Conservation (phyloP, 2,329 filamentous ascomycete genomes). For the Esteya vermicola region DNA sequence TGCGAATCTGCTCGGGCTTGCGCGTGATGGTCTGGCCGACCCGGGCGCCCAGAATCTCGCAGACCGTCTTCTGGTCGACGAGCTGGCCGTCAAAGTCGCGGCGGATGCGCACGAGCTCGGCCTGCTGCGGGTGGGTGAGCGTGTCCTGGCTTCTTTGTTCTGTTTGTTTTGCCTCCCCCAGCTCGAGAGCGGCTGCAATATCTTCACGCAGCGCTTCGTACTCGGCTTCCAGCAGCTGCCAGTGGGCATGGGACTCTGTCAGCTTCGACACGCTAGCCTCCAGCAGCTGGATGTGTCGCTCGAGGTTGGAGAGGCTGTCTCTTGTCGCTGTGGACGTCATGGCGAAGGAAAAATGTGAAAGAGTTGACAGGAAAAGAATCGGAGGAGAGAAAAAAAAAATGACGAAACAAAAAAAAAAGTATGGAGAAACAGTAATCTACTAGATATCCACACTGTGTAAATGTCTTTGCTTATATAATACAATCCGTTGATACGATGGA, state of each 20-base stretch:
- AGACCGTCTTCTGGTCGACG: slow-evolving; percentile 41
- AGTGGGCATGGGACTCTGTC: slow-evolving; percentile 64
- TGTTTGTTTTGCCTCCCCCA: not conserved
- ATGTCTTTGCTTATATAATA: too few relatives aligned
- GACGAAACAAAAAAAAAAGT: too few relatives aligned
- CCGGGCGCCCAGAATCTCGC: slow-evolving; percentile 29
- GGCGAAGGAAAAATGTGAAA: not conserved
- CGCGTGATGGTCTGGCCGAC: slow-evolving; percentile 23
- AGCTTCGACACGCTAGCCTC: slow-evolving; percentile 65
- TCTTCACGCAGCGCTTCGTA: slow-evolving; percentile 84
- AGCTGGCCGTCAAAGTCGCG: slow-evolving; percentile 47
- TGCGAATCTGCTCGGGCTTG: slow-evolving; percentile 47
- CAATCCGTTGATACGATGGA: too few relatives aligned
- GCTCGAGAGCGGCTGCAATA: slow-evolving; percentile 24
- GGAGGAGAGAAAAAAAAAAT: too few relatives aligned
- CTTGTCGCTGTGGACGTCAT: slow-evolving; percentile 15
- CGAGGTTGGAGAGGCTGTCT: slow-evolving; percentile 51
- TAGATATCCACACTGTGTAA: too few relatives aligned
- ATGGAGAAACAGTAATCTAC: too few relatives aligned
- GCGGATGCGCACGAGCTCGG: slow-evolving; percentile 44
- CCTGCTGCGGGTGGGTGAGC: slow-evolving; percentile 21
- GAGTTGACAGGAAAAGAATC: too few relatives aligned
- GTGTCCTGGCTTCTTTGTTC: not conserved
- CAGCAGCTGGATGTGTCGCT: slow-evolving; percentile 59
- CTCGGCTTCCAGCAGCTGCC: slow-evolving; percentile 82